These are phyloP conservation scores for Pseudopithomyces chartarum DNA, from an alignment of 2,329 filamentous ascomycete genomes.

Conservation along the genomic window DNA sequence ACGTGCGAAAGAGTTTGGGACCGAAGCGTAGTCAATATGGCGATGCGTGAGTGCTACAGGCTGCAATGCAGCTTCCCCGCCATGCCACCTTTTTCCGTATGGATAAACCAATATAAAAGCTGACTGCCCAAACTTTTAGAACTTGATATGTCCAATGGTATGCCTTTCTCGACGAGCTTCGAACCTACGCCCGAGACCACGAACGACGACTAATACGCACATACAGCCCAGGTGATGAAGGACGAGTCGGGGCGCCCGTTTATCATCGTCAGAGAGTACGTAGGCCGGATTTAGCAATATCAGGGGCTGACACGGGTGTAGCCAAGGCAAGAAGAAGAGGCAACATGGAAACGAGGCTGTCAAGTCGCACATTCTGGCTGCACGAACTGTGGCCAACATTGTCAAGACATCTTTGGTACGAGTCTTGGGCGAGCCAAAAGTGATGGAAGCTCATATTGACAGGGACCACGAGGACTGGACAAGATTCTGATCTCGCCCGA, in stretches of 20 bases:
- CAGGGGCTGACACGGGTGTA: slow-evolving; percentile 50
- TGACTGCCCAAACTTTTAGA: slow-evolving; percentile 57
- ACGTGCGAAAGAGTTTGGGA: slow-evolving; percentile 7
- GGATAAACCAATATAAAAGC: slow-evolving; percentile 9
- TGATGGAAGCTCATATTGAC: slow-evolving; percentile 10
- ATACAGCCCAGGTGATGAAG: slow-evolving; percentile 77
- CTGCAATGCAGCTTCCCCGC: slow-evolving; percentile 20
- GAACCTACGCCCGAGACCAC: slow-evolving; percentile 8
- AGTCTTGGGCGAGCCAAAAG: neutral
- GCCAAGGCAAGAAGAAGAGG: slow-evolving; percentile 96
- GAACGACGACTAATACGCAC: slow-evolving; percentile 3
- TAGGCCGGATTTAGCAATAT: slow-evolving; percentile 29
- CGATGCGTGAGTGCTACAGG: slow-evolving; percentile 47
- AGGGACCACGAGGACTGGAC: slow-evolving; percentile 92
- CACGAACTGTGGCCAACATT: slow-evolving; percentile 93
- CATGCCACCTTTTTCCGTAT: neutral
- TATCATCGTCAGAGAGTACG: slow-evolving; percentile 96
- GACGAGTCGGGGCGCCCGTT: slow-evolving; percentile 97
- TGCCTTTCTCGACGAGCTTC: slow-evolving; percentile 16
- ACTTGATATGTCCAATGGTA: slow-evolving; percentile 85
- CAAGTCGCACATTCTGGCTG: slow-evolving; percentile 97
- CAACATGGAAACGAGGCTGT: slow-evolving; percentile 96
- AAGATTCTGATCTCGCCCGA: slow-evolving; percentile 99
- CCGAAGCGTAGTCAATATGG: slow-evolving; percentile 32
- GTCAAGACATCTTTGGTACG: slow-evolving; percentile 89